Conservation (phyloP, 2,329 filamentous ascomycete species). For the Xylariaceae sp. region DNA sequence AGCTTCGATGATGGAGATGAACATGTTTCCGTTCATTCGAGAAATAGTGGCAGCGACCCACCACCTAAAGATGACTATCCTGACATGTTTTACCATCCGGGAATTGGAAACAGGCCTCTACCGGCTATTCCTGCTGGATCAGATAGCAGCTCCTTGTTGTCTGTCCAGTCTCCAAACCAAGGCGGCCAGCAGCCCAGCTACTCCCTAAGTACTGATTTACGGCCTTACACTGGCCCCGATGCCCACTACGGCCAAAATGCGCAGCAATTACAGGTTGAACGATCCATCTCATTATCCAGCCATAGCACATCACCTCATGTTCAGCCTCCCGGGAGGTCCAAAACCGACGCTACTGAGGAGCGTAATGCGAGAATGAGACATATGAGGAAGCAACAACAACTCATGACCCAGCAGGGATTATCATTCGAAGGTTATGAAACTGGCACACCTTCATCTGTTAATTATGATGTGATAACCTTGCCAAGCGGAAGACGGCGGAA, state of each 20-base stretch:
- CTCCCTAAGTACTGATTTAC: slow-evolving; percentile 47
- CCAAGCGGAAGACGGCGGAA: slow-evolving; percentile 74
- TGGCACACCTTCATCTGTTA: slow-evolving; percentile 50
- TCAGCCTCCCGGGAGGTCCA: slow-evolving; percentile 79
- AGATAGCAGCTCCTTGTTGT: slow-evolving; percentile 54
- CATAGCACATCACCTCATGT: slow-evolving; percentile 77
- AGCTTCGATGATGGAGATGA: slow-evolving; percentile 96
- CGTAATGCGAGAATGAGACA: slow-evolving; percentile 47
- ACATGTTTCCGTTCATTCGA: slow-evolving; percentile 53
- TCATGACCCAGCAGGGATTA: slow-evolving; percentile 48
- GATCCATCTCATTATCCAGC: slow-evolving; percentile 78
- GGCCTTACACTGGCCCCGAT: slow-evolving; percentile 45
- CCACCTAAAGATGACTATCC: slow-evolving; percentile 69
- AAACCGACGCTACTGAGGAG: slow-evolving; percentile 84
- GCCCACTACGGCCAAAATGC: slow-evolving; percentile 44
- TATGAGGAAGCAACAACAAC: slow-evolving; percentile 52
- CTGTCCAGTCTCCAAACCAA: slow-evolving; percentile 43
- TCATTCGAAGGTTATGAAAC: slow-evolving; percentile 56
- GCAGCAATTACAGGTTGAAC: slow-evolving; percentile 50
- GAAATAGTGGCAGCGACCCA: slow-evolving; percentile 59
- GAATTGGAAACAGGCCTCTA: slow-evolving; percentile 62
- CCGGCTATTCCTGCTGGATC: slow-evolving; percentile 60
- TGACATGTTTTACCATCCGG: slow-evolving; percentile 92
- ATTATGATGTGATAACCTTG: slow-evolving; percentile 79
- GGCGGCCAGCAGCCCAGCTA: slow-evolving; percentile 48